Conservation (phyloP, 2,329 filamentous ascomycete species). For the Aspergillus amoenus region DNA sequence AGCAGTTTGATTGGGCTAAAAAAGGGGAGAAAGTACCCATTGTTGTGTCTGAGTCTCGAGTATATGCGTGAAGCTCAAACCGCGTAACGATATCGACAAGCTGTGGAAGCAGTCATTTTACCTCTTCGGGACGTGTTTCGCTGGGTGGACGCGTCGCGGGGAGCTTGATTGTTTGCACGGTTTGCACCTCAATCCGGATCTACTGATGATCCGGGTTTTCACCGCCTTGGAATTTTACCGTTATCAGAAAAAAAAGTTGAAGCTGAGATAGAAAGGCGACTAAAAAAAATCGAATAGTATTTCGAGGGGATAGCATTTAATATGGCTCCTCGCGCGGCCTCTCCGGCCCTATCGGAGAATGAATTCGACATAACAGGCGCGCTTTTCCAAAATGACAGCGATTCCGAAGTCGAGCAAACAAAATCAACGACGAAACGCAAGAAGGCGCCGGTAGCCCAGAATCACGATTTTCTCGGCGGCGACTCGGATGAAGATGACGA, state of each 20-base stretch:
- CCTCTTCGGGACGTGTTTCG: constrained; percentile 39
- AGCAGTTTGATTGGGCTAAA: not conserved
- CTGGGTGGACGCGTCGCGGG: constrained; percentile 33
- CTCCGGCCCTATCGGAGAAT: constrained; percentile 81
- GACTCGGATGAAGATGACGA: constrained; percentile 65
- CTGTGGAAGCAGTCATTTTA: constrained; percentile 24
- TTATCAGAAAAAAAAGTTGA: constrained; percentile 18
- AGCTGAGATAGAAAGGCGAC: constrained; percentile 5
- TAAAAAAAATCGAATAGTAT: not conserved
- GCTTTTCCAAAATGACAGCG: constrained; percentile 63
- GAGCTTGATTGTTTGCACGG: constrained; percentile 24
- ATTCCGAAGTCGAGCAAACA: constrained; percentile 45
- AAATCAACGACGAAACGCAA: constrained; percentile 54
- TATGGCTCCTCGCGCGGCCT: constrained; percentile 73
- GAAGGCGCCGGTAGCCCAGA: constrained; percentile 29
- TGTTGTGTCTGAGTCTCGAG: not conserved
- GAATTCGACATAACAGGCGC: constrained; percentile 87
- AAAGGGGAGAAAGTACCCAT: constrained; percentile 1
- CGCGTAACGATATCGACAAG: not conserved
- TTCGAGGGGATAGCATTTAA: constrained; percentile 16
- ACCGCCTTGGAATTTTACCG: constrained; percentile 31
- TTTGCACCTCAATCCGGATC: constrained; percentile 12
- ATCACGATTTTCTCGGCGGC: constrained; percentile 54
- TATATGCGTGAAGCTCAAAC: not conserved
- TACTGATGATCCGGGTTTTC: constrained; percentile 19